Conservation (phyloP, 306 rosid species). For the Ammopiptanthus mongolicus region DNA sequence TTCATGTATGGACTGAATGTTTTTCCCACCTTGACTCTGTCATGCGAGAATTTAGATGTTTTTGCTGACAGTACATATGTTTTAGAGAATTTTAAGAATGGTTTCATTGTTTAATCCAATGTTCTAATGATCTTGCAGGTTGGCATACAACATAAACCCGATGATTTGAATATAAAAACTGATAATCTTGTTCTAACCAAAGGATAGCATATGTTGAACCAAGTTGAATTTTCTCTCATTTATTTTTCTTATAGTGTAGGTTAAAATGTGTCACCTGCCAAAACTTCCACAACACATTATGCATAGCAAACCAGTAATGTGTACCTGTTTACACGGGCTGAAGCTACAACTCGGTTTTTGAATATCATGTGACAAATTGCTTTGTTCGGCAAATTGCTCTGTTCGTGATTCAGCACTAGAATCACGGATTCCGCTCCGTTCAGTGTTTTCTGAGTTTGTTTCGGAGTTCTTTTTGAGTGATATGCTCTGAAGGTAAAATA, state of each 20-base stretch:
- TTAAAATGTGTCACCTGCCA: conserved; percentile 60
- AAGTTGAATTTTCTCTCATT: neutral
- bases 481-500: too few species aligned
- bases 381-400: too few species aligned
- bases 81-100: too few species aligned
- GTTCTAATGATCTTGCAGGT: conserved; percentile 50
- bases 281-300: conserved; percentile 53
- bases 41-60: neutral
- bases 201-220: neutral
- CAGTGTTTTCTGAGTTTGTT: too few species aligned
- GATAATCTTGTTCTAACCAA: conserved; percentile 40
- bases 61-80: too few species aligned
- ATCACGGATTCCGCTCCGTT: too few species aligned
- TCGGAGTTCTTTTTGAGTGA: too few species aligned
- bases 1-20: neutral
- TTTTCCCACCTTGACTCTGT: neutral
- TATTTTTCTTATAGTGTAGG: conserved; percentile 43
- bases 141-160: conserved; percentile 64
- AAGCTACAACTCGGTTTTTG: conserved; percentile 63
- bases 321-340: conserved; percentile 54
- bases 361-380: conserved; percentile 47
- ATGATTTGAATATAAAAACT: conserved; percentile 54
- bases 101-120: neutral
- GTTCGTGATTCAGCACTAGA: too few species aligned
- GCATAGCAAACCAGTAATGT: conserved; percentile 17